A percentile compares a stretch with the other conserved stretches of the same genome.
Evolutionary conservation across 2,329 filamentous ascomycete genomes (phyloP).

Genomic region (Clarireedia hainanense): DNA sequence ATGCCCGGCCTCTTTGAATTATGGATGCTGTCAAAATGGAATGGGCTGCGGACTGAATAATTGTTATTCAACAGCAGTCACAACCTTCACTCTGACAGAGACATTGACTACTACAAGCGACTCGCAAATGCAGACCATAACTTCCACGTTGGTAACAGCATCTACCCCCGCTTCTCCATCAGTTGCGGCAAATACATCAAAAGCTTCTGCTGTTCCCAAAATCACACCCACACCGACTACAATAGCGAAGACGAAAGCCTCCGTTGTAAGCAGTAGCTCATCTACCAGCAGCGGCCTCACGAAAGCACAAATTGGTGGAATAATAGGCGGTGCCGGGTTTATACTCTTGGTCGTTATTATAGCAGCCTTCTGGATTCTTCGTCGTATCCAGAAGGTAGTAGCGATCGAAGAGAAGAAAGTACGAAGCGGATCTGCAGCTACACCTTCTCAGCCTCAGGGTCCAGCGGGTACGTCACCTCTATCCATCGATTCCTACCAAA

Average conservation of each 20-base stretch:
- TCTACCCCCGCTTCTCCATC: constrained; percentile 31
- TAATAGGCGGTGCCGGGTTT: constrained; percentile 43
- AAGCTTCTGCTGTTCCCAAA: constrained; percentile 15
- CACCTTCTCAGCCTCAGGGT: constrained; percentile 9
- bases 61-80: constrained; percentile 42
- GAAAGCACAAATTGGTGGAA: constrained; percentile 40
- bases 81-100: constrained; percentile 38
- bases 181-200: constrained; percentile 4
- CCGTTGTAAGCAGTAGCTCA: constrained; percentile 30
- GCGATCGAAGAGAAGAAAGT: constrained; percentile 24
- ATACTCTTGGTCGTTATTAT: constrained; percentile 41
- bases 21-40: constrained; percentile 45
- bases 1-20: constrained; percentile 43
- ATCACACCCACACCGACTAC: constrained; percentile 13
- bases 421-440: constrained; percentile 13
- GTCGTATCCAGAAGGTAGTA: constrained; percentile 34
- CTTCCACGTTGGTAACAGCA: constrained; percentile 31
- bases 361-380: constrained; percentile 41
- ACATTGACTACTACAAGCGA: constrained; percentile 39
- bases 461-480: constrained; percentile 9
- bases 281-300: constrained; percentile 22
- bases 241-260: constrained; percentile 23
- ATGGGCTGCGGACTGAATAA: constrained; percentile 39
- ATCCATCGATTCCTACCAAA: constrained; percentile 27
- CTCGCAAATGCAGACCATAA: constrained; percentile 34